phyloP scores from a whole-genome alignment of 179 eudicot species.

The Silene noctiflora region DNA sequence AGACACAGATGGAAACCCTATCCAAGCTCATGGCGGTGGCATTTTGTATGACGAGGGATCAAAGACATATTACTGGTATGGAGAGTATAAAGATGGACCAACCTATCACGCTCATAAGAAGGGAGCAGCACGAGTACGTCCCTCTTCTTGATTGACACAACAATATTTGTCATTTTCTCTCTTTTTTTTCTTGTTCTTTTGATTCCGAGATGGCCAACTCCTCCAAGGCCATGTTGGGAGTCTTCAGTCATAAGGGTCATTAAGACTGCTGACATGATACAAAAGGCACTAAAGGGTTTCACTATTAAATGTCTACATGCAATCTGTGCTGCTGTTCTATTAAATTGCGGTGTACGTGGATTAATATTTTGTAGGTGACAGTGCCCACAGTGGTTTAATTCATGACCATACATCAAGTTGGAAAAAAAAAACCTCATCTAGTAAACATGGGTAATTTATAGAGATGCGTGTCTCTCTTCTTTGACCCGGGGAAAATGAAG shows the following conservation, averaged over 20 bases:
- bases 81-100: conserved; percentile 96
- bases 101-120: conserved; percentile 79
- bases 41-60: conserved; percentile 62
- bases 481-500: background rate
- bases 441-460: background rate
- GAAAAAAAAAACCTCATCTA: background rate
- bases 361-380: background rate
- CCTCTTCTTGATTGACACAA: background rate
- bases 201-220: background rate
- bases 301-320: background rate
- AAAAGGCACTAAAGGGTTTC: too few relatives aligned
- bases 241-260: background rate
- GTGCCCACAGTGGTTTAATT: background rate
- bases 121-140: conserved; percentile 85
- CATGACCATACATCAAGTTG: background rate
- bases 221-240: conserved; percentile 5
- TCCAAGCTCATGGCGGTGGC: conserved; percentile 99
- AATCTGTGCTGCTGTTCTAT: background rate
- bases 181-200: too few relatives aligned
- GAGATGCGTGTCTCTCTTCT: background rate
- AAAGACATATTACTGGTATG: conserved; percentile 83
- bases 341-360: background rate
- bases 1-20: conserved; percentile 92
- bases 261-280: too few relatives aligned
- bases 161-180: background rate